Percentiles rank a stretch among this genome's conserved stretches.
Evolutionary conservation across 805 yeast genomes (phyloP).

Genomic region (Tetrapisispora iriomotensis): DNA sequence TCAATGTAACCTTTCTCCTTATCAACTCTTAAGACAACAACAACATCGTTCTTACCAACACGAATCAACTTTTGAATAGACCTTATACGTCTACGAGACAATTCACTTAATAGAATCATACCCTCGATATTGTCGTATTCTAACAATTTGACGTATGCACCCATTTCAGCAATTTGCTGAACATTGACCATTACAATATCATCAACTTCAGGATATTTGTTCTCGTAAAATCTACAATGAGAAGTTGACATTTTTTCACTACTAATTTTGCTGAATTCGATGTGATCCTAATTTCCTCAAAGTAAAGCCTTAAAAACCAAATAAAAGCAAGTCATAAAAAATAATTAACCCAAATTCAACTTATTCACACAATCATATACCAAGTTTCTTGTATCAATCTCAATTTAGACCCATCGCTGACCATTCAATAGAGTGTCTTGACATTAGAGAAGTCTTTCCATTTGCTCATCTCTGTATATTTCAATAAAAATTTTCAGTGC

Average conservation of each 20-base stretch:
- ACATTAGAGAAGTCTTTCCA: too few relatives aligned
- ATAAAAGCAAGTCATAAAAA: background rate
- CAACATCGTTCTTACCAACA: constrained; percentile 97
- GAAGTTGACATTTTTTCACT: constrained; percentile 57
- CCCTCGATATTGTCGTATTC: constrained; percentile 99
- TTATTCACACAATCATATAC: too few relatives aligned
- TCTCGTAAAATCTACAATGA: constrained; percentile 93
- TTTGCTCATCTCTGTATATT: too few relatives aligned
- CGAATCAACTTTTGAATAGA: constrained; percentile 95
- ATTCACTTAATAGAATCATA: constrained; percentile 90
- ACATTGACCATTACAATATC: constrained; percentile 99
- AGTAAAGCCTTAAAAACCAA: background rate
- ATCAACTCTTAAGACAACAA: constrained; percentile 94
- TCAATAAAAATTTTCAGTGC: too few relatives aligned
- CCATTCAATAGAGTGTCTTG: too few relatives aligned
- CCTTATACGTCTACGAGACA: constrained; percentile 97
- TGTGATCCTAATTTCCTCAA: background rate
- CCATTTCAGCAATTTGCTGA: constrained; percentile 98
- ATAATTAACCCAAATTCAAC: too few relatives aligned
- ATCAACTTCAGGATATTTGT: constrained; percentile 97
- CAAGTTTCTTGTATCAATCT: too few relatives aligned
- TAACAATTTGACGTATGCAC: constrained; percentile 90
- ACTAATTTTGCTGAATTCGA: background rate
- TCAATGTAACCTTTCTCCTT: constrained; percentile 98
- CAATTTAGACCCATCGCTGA: too few relatives aligned